Percentiles rank a stretch among this genome's conserved stretches.
phyloP scores from a whole-genome alignment of 345 rosid genomes.

The Pseudoturritis turrita region DNA sequence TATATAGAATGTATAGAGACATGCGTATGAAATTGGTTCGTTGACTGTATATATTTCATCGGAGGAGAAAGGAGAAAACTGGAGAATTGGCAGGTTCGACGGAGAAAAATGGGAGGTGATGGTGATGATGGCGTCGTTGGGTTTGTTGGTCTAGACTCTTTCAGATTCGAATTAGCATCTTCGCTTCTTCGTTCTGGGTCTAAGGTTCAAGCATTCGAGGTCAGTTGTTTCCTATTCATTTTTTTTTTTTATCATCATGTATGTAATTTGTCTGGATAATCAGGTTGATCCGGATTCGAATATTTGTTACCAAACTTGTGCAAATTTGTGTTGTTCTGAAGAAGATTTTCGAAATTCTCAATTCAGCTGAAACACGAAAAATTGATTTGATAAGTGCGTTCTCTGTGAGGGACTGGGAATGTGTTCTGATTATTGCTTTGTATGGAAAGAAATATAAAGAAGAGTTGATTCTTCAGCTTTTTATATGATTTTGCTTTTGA shows the following conservation, averaged over 20 bases:
- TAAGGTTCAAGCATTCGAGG: constrained; percentile 72
- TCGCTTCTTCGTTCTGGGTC: constrained; percentile 59
- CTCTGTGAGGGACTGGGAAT: neutral
- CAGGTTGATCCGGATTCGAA: neutral
- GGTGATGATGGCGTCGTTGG: constrained; percentile 42
- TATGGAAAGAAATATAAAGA: neutral
- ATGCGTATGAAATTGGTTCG: constrained; percentile 14
- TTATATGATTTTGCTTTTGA: neutral
- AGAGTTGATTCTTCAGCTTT: neutral
- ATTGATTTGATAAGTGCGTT: constrained; percentile 2
- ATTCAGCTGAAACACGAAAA: neutral
- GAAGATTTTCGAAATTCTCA: neutral
- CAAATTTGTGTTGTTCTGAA: neutral
- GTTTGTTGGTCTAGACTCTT: constrained; percentile 65
- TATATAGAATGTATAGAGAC: neutral
- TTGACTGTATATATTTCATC: neutral
- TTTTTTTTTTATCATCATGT: neutral
- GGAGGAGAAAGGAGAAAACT: neutral
- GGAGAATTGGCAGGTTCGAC: constrained; percentile 21
- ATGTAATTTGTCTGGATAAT: neutral
- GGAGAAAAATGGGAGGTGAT: constrained; percentile 19
- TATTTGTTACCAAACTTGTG: neutral
- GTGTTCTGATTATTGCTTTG: neutral
- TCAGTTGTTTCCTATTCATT: constrained; percentile 2
- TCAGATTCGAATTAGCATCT: constrained; percentile 75